These are phyloP conservation scores for Nymphaea thermarum DNA, from an alignment of 164 flowering plant genomes.

Conservation along the genomic window DNA sequence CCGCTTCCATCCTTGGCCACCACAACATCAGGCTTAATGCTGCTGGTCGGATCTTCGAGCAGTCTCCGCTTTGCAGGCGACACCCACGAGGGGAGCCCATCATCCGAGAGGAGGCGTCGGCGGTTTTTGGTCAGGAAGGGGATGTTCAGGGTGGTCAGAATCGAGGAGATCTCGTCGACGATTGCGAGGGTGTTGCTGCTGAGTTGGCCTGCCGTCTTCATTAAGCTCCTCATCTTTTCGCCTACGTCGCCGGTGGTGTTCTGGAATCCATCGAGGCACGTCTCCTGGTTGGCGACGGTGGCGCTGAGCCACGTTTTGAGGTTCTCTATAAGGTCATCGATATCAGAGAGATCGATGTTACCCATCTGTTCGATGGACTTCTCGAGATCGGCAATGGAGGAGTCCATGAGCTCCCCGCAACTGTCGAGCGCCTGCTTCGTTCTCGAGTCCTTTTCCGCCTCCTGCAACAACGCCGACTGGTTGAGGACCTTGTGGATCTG, in stretches of 20 bases:
- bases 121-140: neutral
- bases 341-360: constrained; percentile 13
- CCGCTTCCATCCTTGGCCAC: constrained; percentile 91
- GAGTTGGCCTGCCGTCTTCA: neutral
- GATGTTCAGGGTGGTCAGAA: neutral
- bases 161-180: constrained; percentile 2
- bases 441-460: constrained; percentile 40
- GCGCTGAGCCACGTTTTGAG: constrained; percentile 4
- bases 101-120: neutral
- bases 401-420: constrained; percentile 30
- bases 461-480: constrained; percentile 19
- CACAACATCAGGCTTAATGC: constrained; percentile 35
- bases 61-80: constrained; percentile 4
- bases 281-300: neutral
- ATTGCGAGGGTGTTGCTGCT: constrained; percentile 9
- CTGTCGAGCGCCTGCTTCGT: constrained; percentile 17
- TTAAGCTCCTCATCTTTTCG: constrained; percentile 3
- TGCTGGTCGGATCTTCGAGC: neutral
- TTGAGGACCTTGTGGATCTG: constrained; percentile 21
- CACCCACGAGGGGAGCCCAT: constrained; percentile 6
- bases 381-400: constrained; percentile 27
- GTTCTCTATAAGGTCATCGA: constrained; percentile 20
- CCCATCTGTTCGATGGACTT: constrained; percentile 13
- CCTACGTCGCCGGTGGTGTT: constrained; percentile 2
- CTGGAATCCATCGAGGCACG: constrained; percentile 7